Conservation (phyloP, 2,329 filamentous ascomycete species). For the Mycosphaerelloides madeirae region DNA sequence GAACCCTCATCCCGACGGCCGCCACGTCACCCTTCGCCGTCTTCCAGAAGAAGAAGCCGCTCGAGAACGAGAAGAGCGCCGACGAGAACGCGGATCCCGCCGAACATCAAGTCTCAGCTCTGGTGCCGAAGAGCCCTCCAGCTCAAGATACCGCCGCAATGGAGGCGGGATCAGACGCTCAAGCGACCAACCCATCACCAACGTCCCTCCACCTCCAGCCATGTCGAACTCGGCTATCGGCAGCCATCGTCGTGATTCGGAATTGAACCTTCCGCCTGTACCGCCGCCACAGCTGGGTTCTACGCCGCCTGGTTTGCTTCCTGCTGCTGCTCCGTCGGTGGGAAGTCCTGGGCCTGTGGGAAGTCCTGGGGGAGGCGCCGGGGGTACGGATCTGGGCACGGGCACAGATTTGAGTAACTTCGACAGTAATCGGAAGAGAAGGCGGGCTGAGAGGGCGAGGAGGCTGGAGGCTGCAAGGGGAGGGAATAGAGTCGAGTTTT, state of each 20-base stretch:
- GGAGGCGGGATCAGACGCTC: conserved; percentile 18
- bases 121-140: conserved; percentile 29
- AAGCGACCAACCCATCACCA: conserved; percentile 29
- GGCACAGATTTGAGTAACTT: conserved; percentile 43
- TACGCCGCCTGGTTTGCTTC: conserved; percentile 6
- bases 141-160: conserved; percentile 18
- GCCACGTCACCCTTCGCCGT: conserved; percentile 58
- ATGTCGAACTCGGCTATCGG: conserved; percentile 22
- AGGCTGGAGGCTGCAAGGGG: conserved; percentile 28
- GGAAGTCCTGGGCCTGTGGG: conserved; percentile 26
- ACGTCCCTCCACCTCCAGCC: conserved; percentile 28
- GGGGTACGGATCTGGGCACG: conserved; percentile 33
- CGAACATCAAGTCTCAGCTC: conserved; percentile 33
- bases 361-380: conserved; percentile 31
- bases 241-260: conserved; percentile 20
- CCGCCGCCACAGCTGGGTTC: conserved; percentile 11
- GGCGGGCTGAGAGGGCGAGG: conserved; percentile 51
- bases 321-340: conserved; percentile 19
- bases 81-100: conserved; percentile 42
- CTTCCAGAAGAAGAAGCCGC: conserved; percentile 60
- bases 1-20: conserved; percentile 60
- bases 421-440: conserved; percentile 49
- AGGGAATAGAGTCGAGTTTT: conserved; percentile 46
- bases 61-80: conserved; percentile 53
- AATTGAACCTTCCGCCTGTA: conserved; percentile 28